These are phyloP conservation scores for Neocallimastix lanati DNA, from an alignment of 192 early-diverging fungal genomes.

Conservation along the genomic window DNA sequence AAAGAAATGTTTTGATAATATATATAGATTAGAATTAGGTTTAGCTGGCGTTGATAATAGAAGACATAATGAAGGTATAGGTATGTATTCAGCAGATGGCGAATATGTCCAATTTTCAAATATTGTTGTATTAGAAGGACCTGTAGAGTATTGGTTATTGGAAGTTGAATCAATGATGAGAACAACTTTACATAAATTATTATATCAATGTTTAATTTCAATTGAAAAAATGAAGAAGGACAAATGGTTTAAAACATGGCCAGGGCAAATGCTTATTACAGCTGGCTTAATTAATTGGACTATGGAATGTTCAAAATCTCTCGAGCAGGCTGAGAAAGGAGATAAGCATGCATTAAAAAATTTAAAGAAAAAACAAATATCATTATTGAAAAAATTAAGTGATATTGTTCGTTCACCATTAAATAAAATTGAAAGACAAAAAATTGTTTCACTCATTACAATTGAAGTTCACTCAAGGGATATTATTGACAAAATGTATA, in stretches of 20 bases:
- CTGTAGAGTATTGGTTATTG: slow-evolving; percentile 30
- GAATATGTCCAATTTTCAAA: slow-evolving; percentile 34
- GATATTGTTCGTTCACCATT: slow-evolving; percentile 27
- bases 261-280: slow-evolving; percentile 33
- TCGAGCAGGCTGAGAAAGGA: slow-evolving; percentile 35
- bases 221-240: slow-evolving; percentile 39
- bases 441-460: slow-evolving; percentile 38
- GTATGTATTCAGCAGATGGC: slow-evolving; percentile 42
- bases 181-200: slow-evolving; percentile 22
- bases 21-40: not conserved
- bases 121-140: slow-evolving; percentile 28
- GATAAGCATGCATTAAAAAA: slow-evolving; percentile 32
- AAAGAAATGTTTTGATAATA: not conserved
- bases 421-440: slow-evolving; percentile 40
- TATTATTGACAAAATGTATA: not conserved
- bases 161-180: slow-evolving; percentile 33
- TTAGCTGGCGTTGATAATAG: slow-evolving; percentile 26
- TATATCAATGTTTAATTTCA: slow-evolving; percentile 21
- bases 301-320: slow-evolving; percentile 30
- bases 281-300: slow-evolving; percentile 35
- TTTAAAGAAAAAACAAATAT: slow-evolving; percentile 38
- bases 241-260: slow-evolving; percentile 45
- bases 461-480: slow-evolving; percentile 42
- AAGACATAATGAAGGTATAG: slow-evolving; percentile 27
- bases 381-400: slow-evolving; percentile 29